Evolutionary conservation across 2,329 filamentous ascomycete species (phyloP).

Genomic region (Blastomyces gilchristii): DNA sequence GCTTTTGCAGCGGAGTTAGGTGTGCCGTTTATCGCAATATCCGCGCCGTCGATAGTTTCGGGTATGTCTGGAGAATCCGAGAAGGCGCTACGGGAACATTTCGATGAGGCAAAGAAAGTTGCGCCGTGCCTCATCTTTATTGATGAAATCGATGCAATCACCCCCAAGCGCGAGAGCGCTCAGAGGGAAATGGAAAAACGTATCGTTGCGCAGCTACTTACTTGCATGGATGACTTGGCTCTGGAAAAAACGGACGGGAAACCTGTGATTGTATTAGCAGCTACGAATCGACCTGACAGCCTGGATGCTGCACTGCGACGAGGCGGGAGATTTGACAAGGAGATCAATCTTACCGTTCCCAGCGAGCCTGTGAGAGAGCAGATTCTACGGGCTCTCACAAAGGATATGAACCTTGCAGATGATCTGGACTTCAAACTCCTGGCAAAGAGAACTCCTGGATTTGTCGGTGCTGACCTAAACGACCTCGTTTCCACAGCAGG

Average conservation of each 20-base stretch:
- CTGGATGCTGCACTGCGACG: slow-evolving; percentile 68
- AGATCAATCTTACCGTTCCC: slow-evolving; percentile 80
- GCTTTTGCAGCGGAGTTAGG: slow-evolving; percentile 66
- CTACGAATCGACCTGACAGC: slow-evolving; percentile 79
- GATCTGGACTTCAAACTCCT: slow-evolving; percentile 65
- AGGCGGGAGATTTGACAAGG: slow-evolving; percentile 68
- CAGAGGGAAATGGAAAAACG: slow-evolving; percentile 84
- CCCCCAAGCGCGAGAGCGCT: slow-evolving; percentile 70
- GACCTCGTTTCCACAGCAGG: slow-evolving; percentile 58
- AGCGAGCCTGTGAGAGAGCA: slow-evolving; percentile 65
- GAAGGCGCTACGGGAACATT: slow-evolving; percentile 72
- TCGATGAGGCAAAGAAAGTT: slow-evolving; percentile 75
- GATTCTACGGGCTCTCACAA: slow-evolving; percentile 65
- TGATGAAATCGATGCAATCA: slow-evolving; percentile 84
- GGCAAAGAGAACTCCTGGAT: slow-evolving; percentile 80
- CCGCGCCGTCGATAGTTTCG: slow-evolving; percentile 68
- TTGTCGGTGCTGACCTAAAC: slow-evolving; percentile 81
- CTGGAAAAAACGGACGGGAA: slow-evolving; percentile 62
- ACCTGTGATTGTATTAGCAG: slow-evolving; percentile 79
- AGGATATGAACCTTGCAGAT: slow-evolving; percentile 51
- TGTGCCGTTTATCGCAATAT: slow-evolving; percentile 71
- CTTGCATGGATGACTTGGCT: slow-evolving; percentile 75
- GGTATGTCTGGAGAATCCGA: slow-evolving; percentile 86
- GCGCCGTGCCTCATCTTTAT: slow-evolving; percentile 88
- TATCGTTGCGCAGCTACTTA: slow-evolving; percentile 71